phyloP scores from a whole-genome alignment of 2,329 filamentous ascomycete species.

The Aureobasidium vineae region DNA sequence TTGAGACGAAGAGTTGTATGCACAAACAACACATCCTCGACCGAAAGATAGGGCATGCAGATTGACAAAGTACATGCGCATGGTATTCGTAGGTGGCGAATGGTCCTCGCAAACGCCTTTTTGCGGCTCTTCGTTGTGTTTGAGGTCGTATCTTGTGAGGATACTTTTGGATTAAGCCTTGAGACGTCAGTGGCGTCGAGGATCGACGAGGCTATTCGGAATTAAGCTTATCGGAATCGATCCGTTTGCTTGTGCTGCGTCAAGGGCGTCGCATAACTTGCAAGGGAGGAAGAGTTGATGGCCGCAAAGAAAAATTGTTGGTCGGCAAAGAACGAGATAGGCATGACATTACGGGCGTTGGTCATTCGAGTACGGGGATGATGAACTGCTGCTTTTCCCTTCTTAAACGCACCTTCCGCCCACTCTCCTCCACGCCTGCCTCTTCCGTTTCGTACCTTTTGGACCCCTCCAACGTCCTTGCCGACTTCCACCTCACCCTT shows the following conservation, averaged over 20 bases:
- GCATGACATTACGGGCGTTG: not conserved
- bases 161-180: not conserved
- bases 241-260: not conserved
- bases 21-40: not conserved
- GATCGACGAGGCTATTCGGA: constrained; percentile 5
- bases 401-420: constrained; percentile 1
- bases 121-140: not conserved
- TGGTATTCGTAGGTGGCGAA: constrained; percentile 3
- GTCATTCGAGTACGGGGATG: not conserved
- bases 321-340: not conserved
- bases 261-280: not conserved
- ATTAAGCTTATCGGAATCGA: constrained; percentile 9
- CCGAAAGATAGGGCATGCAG: not conserved
- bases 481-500: not conserved
- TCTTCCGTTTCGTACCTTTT: not conserved
- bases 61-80: constrained; percentile 6
- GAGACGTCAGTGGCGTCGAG: constrained; percentile 6
- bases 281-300: not conserved
- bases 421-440: constrained; percentile 4
- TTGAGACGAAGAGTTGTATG: not conserved
- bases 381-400: not conserved
- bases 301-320: constrained; percentile 22
- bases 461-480: not conserved
- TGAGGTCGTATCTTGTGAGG: not conserved
- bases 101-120: not conserved